phyloP scores from a whole-genome alignment of 495 filamentous ascomycete species.

The Paragyromitra xinjiangensis region DNA sequence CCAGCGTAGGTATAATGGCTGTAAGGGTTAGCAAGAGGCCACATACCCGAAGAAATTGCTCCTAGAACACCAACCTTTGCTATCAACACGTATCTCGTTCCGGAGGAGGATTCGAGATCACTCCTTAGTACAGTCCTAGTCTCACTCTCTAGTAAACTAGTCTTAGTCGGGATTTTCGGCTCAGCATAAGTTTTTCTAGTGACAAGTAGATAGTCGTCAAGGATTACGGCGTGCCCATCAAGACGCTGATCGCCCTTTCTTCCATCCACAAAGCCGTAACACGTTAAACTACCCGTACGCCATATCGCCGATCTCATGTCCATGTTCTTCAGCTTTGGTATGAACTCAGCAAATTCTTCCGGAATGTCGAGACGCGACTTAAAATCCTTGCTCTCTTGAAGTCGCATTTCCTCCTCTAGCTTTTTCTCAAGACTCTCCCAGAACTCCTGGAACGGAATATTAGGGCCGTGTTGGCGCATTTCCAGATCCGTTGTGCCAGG shows the following conservation, averaged over 20 bases:
- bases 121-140: background rate
- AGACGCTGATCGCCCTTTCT: background rate
- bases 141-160: background rate
- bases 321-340: background rate
- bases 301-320: background rate
- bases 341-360: background rate
- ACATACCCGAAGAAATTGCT: background rate
- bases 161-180: background rate
- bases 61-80: background rate
- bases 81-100: background rate
- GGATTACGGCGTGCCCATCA: background rate
- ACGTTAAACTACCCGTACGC: background rate
- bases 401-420: background rate
- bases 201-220: slow-evolving; percentile 12
- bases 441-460: background rate
- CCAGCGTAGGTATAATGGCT: background rate
- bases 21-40: background rate
- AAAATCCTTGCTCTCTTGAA: slow-evolving; percentile 1
- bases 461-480: background rate
- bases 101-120: background rate
- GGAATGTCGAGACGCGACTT: background rate
- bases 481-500: background rate
- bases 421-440: background rate
- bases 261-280: background rate
- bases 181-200: background rate